phyloP scores from a whole-genome alignment of 1,284 basidiomycete species.

The Xerocomus amazonicus region DNA sequence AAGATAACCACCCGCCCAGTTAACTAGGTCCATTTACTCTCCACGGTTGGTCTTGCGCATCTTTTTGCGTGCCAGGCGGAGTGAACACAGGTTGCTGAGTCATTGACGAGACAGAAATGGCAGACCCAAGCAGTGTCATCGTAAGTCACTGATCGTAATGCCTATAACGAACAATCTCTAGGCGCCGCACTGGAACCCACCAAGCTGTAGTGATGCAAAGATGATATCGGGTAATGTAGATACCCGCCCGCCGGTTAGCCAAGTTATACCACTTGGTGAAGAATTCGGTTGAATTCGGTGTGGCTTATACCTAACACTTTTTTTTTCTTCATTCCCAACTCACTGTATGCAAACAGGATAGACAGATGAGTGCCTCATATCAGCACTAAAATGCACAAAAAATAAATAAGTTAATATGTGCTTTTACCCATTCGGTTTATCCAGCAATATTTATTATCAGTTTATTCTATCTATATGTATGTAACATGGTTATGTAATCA shows the following conservation, averaged over 20 bases:
- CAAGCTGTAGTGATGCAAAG: conserved; percentile 25
- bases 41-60: conserved; percentile 10
- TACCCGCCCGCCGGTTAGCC: neutral
- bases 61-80: conserved; percentile 5
- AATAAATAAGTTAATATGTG: no score
- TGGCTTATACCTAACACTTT: neutral
- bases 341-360: no score
- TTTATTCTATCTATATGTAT: neutral
- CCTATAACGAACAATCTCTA: neutral
- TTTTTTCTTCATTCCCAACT: neutral
- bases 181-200: conserved; percentile 20
- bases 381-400: no score
- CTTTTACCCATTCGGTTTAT: no score
- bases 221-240: neutral
- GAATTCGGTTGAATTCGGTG: neutral
- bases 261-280: neutral
- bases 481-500: conserved; percentile 14
- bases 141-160: neutral
- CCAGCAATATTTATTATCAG: no score
- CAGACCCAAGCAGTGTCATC: neutral
- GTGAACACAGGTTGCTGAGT: conserved; percentile 26
- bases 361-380: no score
- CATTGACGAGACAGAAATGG: neutral
- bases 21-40: conserved; percentile 17
- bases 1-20: neutral